These are phyloP conservation scores for Podaxis mareebaensis DNA, from an alignment of 768 basidiomycete genomes.

Conservation along the genomic window DNA sequence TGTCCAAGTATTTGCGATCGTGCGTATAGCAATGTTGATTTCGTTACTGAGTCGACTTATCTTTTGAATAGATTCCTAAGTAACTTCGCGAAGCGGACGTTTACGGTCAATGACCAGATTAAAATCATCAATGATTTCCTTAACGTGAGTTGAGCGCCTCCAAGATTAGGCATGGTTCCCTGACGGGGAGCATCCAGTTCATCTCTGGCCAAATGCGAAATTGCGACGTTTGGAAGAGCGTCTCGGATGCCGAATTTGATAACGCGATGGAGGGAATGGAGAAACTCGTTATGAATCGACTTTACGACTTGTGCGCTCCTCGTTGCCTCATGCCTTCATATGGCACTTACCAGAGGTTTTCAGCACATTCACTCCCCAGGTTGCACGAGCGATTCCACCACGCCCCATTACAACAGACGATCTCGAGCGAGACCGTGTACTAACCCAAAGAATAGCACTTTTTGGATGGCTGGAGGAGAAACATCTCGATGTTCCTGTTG, in stretches of 20 bases:
- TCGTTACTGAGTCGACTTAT: background rate
- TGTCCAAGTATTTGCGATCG: slow-evolving; percentile 95
- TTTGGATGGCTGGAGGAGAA: slow-evolving; percentile 89
- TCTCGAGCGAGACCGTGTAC: slow-evolving; percentile 91
- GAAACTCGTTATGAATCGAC: slow-evolving; percentile 97
- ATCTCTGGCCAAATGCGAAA: slow-evolving; percentile 87
- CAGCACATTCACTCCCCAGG: slow-evolving; percentile 92
- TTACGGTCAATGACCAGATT: slow-evolving; percentile 90
- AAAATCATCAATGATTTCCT: slow-evolving; percentile 96
- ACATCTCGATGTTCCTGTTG: slow-evolving; percentile 88
- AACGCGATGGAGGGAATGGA: slow-evolving; percentile 99
- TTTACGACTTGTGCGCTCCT: slow-evolving; percentile 86
- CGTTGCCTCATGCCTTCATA: background rate
- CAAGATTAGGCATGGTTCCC: slow-evolving; percentile 14
- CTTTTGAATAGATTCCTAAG: slow-evolving; percentile 73
- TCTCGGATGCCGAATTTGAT: slow-evolving; percentile 84
- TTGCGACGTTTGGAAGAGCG: slow-evolving; percentile 79
- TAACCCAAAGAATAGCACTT: slow-evolving; percentile 85
- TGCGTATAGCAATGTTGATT: slow-evolving; percentile 41
- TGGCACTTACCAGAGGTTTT: slow-evolving; percentile 12
- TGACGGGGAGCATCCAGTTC: slow-evolving; percentile 53
- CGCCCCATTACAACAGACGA: slow-evolving; percentile 90
- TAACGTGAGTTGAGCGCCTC: slow-evolving; percentile 48
- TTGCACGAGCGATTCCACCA: slow-evolving; percentile 62
- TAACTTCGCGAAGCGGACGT: slow-evolving; percentile 90